Base-by-base conservation (phyloP, 2,329 filamentous ascomycete species). In the Penicillium sp. region DNA sequence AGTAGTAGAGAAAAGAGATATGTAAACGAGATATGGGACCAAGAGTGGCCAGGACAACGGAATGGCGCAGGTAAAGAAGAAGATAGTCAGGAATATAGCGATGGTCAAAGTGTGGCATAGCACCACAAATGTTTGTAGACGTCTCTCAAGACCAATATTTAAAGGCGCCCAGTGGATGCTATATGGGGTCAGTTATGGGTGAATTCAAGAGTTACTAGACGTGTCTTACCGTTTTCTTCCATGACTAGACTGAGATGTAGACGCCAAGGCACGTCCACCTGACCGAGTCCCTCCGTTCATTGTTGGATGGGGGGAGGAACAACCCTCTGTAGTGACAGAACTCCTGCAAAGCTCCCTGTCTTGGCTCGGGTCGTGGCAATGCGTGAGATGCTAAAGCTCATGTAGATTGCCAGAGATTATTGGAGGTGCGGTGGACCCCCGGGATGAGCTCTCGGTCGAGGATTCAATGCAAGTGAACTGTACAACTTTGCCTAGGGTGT, bases 41-140 rank as follows among this genome's bases (percentile, higher is more conserved):
- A 89, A 74, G 31, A 89, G 76, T 2, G 93, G 93, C 94, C 94
- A 99, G 48, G 88, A 86, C n/a, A 97, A 79, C 0, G 94, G 94
- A 56, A 96, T 93, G 56, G 91, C 89, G 76, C 92, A 96, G 35
- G 93, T 85, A 70, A 95, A 89, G 80, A 96, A 96, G 80, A 97
- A 97, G 57, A 88, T 74, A 6, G 90, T 89, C 6, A 96, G 82
- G 66, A 85, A 82, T 25, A 85, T 76, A n/a, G 85, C 84, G 60
- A 93, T 89, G 55, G 84, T 86, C 64, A 90, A 81, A 60, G 86
- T 90, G 74, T 93, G 89, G 66, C 86, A 82, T 9, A 93, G 79
- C 13, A 93, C 89, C 4, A 93, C 84, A 38, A 92, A 84, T 4
- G 93, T 94, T 75, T 93, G 89, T 47, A 91, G 75, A 27, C 90